Percentiles rank a stretch among this genome's conserved stretches.
Evolutionary conservation across 2,329 filamentous ascomycete species (phyloP).

Genomic region (Sporothrix mexicana): DNA sequence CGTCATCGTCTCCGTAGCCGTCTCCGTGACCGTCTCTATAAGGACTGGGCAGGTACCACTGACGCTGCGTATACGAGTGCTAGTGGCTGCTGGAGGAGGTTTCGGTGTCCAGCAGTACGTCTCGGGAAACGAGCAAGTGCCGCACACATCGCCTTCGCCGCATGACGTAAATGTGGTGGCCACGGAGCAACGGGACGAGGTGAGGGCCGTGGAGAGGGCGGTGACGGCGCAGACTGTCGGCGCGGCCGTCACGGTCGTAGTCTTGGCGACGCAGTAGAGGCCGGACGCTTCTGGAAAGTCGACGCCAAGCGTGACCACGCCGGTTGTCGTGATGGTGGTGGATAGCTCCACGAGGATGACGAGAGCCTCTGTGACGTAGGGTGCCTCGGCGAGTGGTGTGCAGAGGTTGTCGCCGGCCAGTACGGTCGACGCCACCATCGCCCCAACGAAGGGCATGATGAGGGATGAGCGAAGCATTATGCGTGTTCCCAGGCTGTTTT

Average conservation of each 20-base stretch:
- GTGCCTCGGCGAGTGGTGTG: not conserved
- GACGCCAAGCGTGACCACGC: slow-evolving; percentile 17
- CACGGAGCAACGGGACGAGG: slow-evolving; percentile 11
- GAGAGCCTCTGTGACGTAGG: not conserved
- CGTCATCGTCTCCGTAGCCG: not conserved
- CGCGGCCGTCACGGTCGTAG: not conserved
- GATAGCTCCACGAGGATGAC: slow-evolving; percentile 10
- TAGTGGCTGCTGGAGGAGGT: not conserved
- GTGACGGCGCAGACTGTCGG: slow-evolving; percentile 20
- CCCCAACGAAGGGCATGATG: not conserved
- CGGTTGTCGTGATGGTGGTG: slow-evolving; percentile 3
- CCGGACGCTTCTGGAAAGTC: slow-evolving; percentile 22
- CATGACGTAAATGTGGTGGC: slow-evolving; percentile 14
- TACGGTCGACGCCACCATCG: not conserved
- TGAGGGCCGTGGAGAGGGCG: not conserved
- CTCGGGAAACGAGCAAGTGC: not conserved
- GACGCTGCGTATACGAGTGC: not conserved
- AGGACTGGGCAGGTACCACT: not conserved
- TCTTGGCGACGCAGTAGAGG: slow-evolving; percentile 24
- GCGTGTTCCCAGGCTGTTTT: not conserved
- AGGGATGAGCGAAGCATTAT: not conserved
- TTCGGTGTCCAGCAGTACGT: slow-evolving; percentile 27
- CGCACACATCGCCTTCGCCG: not conserved
- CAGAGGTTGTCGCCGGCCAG: not conserved
- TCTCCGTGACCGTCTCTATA: not conserved